Conservation (phyloP, 2,329 filamentous ascomycete species). For the Dactylellina sp. region DNA sequence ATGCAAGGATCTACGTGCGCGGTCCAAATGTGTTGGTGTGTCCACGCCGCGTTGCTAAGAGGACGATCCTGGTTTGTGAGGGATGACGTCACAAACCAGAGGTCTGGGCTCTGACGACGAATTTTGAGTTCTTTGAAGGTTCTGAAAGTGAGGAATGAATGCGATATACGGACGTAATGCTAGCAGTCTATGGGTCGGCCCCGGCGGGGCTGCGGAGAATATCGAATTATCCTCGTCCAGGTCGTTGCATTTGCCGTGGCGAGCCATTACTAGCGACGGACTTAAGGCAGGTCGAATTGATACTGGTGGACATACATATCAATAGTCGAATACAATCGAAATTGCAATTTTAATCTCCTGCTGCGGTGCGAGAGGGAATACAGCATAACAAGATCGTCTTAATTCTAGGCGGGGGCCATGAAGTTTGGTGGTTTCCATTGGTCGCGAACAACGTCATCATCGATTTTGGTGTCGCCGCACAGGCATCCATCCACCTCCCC, state of each 20-base stretch:
- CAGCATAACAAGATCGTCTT: background rate
- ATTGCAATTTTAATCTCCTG: background rate
- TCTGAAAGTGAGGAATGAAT: background rate
- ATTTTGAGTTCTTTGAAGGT: background rate
- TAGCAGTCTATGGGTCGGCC: background rate
- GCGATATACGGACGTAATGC: slow-evolving; percentile 2
- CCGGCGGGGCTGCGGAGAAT: slow-evolving; percentile 15
- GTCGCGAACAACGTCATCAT: slow-evolving; percentile 43
- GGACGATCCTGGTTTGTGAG: slow-evolving; percentile 6
- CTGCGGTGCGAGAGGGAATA: background rate
- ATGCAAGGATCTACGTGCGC: slow-evolving; percentile 5
- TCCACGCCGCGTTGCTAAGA: slow-evolving; percentile 8
- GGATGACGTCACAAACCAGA: slow-evolving; percentile 15
- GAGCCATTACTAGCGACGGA: slow-evolving; percentile 6
- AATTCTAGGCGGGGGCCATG: background rate
- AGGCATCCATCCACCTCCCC: background rate
- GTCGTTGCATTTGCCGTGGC: background rate
- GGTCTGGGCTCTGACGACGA: background rate
- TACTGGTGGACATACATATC: too few species aligned
- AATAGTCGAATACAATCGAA: background rate
- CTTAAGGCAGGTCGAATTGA: background rate
- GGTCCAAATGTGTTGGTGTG: background rate
- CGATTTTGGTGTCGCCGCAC: slow-evolving; percentile 26
- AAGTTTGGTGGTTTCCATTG: slow-evolving; percentile 7
- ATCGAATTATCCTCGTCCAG: slow-evolving; percentile 7